Evolutionary conservation across 495 filamentous ascomycete species (phyloP), one percentile per base, ranked within the genome.

Genomic region (Annulohypoxylon bovei): DNA sequence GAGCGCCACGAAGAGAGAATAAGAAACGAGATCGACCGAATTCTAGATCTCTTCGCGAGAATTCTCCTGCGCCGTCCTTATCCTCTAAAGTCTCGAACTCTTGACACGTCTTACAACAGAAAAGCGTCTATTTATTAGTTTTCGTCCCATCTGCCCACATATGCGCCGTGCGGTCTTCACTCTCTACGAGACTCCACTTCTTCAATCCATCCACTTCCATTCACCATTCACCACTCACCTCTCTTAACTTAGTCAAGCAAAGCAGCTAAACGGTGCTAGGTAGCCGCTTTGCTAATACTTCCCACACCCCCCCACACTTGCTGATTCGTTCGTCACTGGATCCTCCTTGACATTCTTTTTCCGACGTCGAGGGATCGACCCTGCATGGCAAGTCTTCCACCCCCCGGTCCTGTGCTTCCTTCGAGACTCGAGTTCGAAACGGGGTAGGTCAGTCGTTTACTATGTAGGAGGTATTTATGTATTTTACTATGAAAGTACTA

Each of bases 311-410:
- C 66, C 55, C 67, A 67, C 63, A 62, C 62, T 69, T 66, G 65
- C 60, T 71, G 71, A 71, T 75, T 73, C 72, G 75, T 42, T 65
- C 70, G 61, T 70, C 64, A 68, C 67, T 65, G 70, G 69, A 75
- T 67, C 69, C 64, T 63, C 68, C 75, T 76, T 65, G 50, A 68
- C 70, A 65, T 72, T 68, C 70, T 62, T 62, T 59, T 69, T 75
- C 75, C 55, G 55, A 67, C 71, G 62, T 75, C 52, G 72, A 75
- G 72, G 74, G 75, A 77, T 77, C 72, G 75, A 72, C 75, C 72
- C 68, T 73, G 75, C 72, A 77, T 59, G 50, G 66, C 46, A 67
- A 70, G 62, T 70, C 71, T 50, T 62, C 39, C 53, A 37, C 62
- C 60, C 70, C 75, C 72, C 72, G 72, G 68, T 46, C 62, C 58